Percentiles rank a stretch among this genome's conserved stretches.
phyloP scores from a whole-genome alignment of 495 filamentous ascomycete genomes.

The Hamigera avellanea region DNA sequence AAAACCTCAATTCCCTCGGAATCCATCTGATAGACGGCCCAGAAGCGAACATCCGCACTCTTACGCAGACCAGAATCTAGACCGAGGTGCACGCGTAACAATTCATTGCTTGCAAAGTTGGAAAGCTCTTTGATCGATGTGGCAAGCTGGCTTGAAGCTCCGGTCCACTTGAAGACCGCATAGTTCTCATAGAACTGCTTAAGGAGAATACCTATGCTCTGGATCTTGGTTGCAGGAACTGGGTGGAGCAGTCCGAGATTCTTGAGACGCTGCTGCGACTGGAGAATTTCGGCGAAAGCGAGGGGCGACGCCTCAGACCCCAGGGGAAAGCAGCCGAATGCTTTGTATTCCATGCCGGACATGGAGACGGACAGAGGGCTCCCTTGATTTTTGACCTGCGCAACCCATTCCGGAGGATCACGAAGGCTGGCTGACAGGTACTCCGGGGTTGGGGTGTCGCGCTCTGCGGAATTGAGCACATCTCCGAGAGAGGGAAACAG shows the following conservation, averaged over 20 bases:
- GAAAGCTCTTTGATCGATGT: conserved; percentile 22
- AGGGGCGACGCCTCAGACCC: conserved; percentile 31
- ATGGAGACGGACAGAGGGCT: conserved; percentile 41
- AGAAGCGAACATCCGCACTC: conserved; percentile 36
- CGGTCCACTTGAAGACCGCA: conserved; percentile 5
- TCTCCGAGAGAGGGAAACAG: conserved; percentile 17
- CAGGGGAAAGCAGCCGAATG: conserved; percentile 47
- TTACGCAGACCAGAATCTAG: conserved; percentile 46
- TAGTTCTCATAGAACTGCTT: conserved; percentile 20
- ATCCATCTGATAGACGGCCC: conserved; percentile 42
- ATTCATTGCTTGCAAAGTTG: conserved; percentile 15
- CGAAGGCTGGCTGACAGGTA: conserved; percentile 9
- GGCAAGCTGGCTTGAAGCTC: conserved; percentile 11
- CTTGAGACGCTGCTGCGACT: conserved; percentile 37
- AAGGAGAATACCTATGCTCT: conserved; percentile 20
- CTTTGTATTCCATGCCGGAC: conserved; percentile 28
- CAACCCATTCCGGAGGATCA: conserved; percentile 31
- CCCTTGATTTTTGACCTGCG: conserved; percentile 22
- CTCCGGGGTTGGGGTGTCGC: conserved; percentile 2
- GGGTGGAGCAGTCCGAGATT: conserved; percentile 34
- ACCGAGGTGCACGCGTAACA: conserved; percentile 29
- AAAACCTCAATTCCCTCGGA: conserved; percentile 34
- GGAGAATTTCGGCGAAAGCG: conserved; percentile 37
- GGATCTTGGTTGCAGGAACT: conserved; percentile 23
- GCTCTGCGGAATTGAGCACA: conserved; percentile 17